Evolutionary conservation across 768 basidiomycete species (phyloP).

Genomic region (Tricholoma saponaceum): DNA sequence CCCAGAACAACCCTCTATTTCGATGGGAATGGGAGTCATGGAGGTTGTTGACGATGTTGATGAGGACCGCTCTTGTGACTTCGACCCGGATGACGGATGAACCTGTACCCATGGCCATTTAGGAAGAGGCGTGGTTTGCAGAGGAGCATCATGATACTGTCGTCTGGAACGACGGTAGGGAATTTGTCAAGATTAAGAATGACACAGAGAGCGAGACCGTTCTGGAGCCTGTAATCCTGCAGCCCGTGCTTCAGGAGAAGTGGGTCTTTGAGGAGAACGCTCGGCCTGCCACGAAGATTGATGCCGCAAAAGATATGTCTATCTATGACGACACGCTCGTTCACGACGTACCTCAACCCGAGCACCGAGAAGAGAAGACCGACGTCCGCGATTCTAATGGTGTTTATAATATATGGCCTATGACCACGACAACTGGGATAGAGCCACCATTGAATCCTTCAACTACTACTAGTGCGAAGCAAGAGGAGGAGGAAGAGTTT

Average conservation of each 20-base stretch:
- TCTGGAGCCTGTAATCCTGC: background rate
- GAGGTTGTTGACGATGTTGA: background rate
- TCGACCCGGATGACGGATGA: conserved; percentile 3
- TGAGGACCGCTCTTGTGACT: background rate
- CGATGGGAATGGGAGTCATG: background rate
- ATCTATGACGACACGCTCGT: too few species aligned
- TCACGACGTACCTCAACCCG: too few species aligned
- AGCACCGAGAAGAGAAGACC: too few species aligned
- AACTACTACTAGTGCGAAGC: too few species aligned
- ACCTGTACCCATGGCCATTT: conserved; percentile 1
- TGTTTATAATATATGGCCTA: too few species aligned
- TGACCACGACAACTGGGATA: too few species aligned
- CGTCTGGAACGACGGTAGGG: conserved; percentile 7
- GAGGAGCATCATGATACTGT: conserved; percentile 14
- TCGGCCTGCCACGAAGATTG: too few species aligned
- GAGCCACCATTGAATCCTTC: too few species aligned
- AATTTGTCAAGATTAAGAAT: background rate
- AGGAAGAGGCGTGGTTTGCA: conserved; percentile 11
- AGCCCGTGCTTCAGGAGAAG: background rate
- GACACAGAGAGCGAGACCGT: background rate
- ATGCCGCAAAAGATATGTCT: too few species aligned
- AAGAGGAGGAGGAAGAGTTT: too few species aligned
- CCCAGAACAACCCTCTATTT: background rate
- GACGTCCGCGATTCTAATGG: too few species aligned
- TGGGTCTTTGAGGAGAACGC: background rate